Base-by-base conservation (phyloP, 768 basidiomycete genomes). In the Pisolithus sp. region DNA sequence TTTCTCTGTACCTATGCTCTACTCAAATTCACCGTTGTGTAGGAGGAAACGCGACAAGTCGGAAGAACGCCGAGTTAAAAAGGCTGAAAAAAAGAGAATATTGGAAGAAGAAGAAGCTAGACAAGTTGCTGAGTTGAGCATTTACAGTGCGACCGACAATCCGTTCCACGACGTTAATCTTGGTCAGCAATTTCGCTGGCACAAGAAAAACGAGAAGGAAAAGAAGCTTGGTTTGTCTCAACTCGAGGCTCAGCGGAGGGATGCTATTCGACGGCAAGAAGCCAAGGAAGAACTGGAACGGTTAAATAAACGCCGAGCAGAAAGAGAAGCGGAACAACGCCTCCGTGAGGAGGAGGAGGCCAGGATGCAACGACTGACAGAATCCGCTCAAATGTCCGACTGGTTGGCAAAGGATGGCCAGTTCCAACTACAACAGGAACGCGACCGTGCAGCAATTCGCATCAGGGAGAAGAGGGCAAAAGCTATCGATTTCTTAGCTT, bases 121-220 rank as follows among this genome's bases (percentile, higher is more conserved):
- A 24, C 85, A 88, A 59, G 86, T 96, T 15, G 93, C 92, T 9
- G 95, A 98, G 69, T 79, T 98, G 40, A 94, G 93, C 58, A 87
- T 96, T 57, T 98, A 98, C 74, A 93, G 92, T 58, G 90, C 93
- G 44, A 84, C 85, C 12, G 94, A 98, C 76, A 99, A 98, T 63
- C 96, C 96, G 0, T 99, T 98, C 75, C 92, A 96, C 70, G 96
- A 98, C 61, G 85, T 91, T 55, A 97, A 98, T 68, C 85, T 98
- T 30, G 87, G 85, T 20, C 91, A 97, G 64, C 92, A 94, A 66
- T 99, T 99, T 69, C 84, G 89, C 52, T 99, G 96, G 96, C 90
- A 93, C 72, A 99, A 99, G 77, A 99, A 99, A 74, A 81, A 83
- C 24, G 96, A 99, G 68, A 92, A 93, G 73, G 96, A 99, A 67